Base-by-base conservation (phyloP, 2,329 filamentous ascomycete genomes). In the Neopestalotiopsis sp. region DNA sequence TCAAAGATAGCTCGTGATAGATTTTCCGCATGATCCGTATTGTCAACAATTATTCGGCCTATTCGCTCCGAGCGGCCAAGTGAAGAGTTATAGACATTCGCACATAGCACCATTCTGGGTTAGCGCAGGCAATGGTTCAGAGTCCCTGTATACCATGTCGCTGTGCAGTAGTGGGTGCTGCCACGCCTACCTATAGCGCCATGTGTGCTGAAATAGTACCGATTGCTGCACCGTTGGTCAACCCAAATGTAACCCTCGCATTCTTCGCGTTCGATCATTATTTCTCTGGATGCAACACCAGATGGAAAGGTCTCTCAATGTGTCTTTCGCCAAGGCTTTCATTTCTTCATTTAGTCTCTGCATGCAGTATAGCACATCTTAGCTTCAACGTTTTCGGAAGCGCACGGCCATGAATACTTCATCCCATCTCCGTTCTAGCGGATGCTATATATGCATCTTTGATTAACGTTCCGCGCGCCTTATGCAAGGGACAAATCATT, bases 371-470 rank as follows among this genome's bases (percentile, higher is more conserved):
- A 52, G 20, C 45, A 9, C n/a, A 20, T 52, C 17, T 52, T 52
- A n/a, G n/a, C 45, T 28, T 7, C 45, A 24, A 24, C 45, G 20
- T 3, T 52, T 38, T 38, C 34, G 20, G 14, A 52, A 52, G 45
- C 45, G 45, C 45, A 52, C 45, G 45, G 45, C 20, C 45, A 20
- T 6, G 10, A 38, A 52, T 9, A 9, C 17, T 52, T 52, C 45
- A 52, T 52, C 45, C 45, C 45, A 52, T 52, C 17, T 52, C 45
- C 45, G 20, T 38, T 52, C 45, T 24, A 52, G 45, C 45, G 45
- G 20, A 52, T 52, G 45, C 45, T 52, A 52, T 62, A 62, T 62
- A 62, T 62, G 59, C 59, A 62, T n/a, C 28, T 62, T 34, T 20
- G 34, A 62, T 62, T 40, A 62, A 62, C 32, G 32, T 62, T 17